Base-by-base conservation (phyloP, 2,329 filamentous ascomycete species). In the Exserohilum turcica region DNA sequence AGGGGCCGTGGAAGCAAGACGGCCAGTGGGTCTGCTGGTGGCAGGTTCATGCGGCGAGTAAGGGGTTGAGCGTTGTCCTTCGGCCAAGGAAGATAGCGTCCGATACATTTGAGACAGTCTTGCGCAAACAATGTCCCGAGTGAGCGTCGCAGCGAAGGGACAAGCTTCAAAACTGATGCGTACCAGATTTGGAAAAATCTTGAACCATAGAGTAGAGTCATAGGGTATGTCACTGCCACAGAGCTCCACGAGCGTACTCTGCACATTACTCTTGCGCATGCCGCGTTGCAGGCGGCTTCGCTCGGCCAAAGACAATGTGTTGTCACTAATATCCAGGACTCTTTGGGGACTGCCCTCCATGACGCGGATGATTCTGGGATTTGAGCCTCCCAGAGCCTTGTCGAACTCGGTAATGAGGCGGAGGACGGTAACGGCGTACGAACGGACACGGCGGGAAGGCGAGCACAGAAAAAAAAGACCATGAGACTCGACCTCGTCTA, bases 381-480 rank as follows among this genome's bases (percentile, higher is more conserved):
- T 86, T 67, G 87, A 86, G 61, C 94, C 92, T 10, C 90, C 90
- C 3, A 99, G 83, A 2, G 91, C 93, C 12, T 84, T 87, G 67
- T 99, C 94, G 61, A 99, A 97, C 63, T 99, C 93, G 2, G 88
- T 92, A 58, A 97, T 93, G 19, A 97, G 83, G 4, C 91, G 89
- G 21, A 99, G 80, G 1, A 99, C 93, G 1, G 90, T 96, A 46
- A 99, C 91, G 2, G 94, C 92, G 72, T 94, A 96, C 53, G 90
- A 84, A 45, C 94, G 86, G 21, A 99, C 94, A 48, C 90, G 85
- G 47, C 91, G 85, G 5, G 94, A 97, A 64, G 97, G 94, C 0
- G 94, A 99, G 73, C 94, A 99, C 6, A 99, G 79, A 72, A 99
- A 99, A 79, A 99, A 99, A 2, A 99, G 77, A 0, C 94, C 95